phyloP scores from a whole-genome alignment of 371 early-diverging fungal genomes.

The Entomophthora muscae region DNA sequence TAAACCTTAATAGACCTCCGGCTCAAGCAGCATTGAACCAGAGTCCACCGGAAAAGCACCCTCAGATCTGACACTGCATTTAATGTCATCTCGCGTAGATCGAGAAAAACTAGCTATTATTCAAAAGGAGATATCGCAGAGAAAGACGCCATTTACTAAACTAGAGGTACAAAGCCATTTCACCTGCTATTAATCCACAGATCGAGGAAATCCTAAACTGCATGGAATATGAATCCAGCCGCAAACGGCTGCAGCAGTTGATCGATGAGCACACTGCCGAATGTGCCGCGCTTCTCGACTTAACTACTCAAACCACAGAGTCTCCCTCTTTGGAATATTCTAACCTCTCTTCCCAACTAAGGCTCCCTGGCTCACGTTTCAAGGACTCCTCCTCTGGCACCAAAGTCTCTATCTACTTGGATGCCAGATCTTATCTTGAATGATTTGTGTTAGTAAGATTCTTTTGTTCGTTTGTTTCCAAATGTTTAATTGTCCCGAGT shows the following conservation, averaged over 20 bases:
- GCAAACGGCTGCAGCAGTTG: neutral
- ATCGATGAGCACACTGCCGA: neutral
- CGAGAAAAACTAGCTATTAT: neutral
- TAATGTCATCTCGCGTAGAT: neutral
- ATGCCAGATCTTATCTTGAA: neutral
- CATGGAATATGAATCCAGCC: conserved; percentile 4
- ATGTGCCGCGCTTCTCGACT: neutral
- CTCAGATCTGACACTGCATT: neutral
- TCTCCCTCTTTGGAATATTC: neutral
- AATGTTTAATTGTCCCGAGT: too few species aligned
- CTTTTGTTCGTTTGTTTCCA: too few species aligned
- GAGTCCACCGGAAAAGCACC: neutral
- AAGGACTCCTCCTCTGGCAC: neutral
- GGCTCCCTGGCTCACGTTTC: neutral
- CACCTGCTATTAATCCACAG: neutral
- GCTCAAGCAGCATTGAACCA: neutral
- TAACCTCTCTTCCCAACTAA: neutral
- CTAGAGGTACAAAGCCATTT: neutral
- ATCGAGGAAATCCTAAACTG: conserved; percentile 1
- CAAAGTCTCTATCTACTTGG: neutral
- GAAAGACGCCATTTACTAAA: neutral
- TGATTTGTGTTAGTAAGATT: too few species aligned
- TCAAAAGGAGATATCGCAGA: neutral
- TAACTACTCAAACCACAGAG: neutral
- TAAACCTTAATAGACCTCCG: neutral